Evolutionary conservation across 139 green algal genomes (phyloP).

Genomic region (Zygnema cylindricum): DNA sequence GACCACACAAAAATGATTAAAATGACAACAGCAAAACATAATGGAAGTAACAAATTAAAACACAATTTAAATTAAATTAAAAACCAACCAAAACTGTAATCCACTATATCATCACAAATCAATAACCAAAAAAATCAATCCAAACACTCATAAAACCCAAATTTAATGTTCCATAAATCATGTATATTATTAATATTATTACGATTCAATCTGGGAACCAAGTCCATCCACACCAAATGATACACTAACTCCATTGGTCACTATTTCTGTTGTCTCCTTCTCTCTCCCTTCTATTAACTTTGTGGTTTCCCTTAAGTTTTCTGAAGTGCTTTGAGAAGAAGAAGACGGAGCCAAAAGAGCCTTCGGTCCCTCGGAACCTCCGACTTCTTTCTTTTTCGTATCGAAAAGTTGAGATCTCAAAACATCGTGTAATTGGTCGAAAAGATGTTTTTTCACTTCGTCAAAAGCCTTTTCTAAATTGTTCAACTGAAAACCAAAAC

Average conservation of each 20-base stretch:
- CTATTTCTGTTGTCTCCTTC: neutral
- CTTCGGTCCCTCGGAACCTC: neutral
- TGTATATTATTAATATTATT: no score
- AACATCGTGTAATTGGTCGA: constrained; percentile 47
- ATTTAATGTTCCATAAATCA: no score
- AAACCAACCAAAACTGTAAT: no score
- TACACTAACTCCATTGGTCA: neutral
- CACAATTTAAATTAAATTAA: no score
- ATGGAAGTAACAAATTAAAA: no score
- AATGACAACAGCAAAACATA: no score
- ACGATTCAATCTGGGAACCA: no score
- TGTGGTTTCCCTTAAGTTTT: neutral
- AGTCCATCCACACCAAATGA: neutral
- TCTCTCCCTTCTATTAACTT: neutral
- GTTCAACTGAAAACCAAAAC: constrained; percentile 70
- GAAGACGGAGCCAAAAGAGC: neutral
- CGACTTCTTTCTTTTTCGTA: neutral
- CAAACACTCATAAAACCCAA: neutral
- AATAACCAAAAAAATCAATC: neutral
- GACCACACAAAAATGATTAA: no score
- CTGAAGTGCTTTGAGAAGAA: no score
- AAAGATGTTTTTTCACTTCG: constrained; percentile 84
- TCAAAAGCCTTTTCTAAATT: constrained; percentile 74
- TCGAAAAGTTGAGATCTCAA: constrained; percentile 43
- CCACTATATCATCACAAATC: neutral